Evolutionary conservation across 805 yeast genomes (phyloP), one percentile per base, ranked within the genome.

Genomic region (Debaryomyces castellii): DNA sequence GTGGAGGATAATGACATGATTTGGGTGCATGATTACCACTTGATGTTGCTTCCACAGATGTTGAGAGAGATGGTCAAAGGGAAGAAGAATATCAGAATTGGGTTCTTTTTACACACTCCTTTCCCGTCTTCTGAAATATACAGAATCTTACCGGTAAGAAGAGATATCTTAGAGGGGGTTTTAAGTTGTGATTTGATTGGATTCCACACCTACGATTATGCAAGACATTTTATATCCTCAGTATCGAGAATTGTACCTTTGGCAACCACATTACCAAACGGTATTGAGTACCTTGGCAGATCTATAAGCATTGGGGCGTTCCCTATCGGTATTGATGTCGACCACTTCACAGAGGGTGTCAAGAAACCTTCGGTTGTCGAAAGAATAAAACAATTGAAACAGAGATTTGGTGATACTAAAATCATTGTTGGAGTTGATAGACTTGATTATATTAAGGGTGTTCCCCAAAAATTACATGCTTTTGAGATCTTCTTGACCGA

Each of bases 321-420:
- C 78, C 99, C 99, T n/a, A 94, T 94, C 54, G 99, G 99, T 47
- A 94, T 94, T 49, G 99, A 94, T 60, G 96, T 90, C 18, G 96
- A 89, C 47, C 89, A 88, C 54, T 94, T 94, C 64, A 70, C 85
- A 12, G 87, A 83, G 18, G 98, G 96, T 0, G 66, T 94, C 53
- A 73, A 82, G 52, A 76, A 78, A 48, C 77, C 73, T 1, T 57
- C 70, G 4, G 97, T 91, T 4, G 74, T 79, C 38, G 64, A 78
- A 22, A 77, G 99, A 55, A 82, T 92, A 47, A 57, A 67, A 27
- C 80, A 79, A 46, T 71, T 94, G 48, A 80, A 74, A 48, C 33
- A 74, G 42, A 76, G 78, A 52, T 86, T 87, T 56, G 89, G 87
- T 51, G 94, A 83, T 54, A 77, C 84, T 43, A 91, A 92, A 65